Conservation (phyloP, 768 basidiomycete species). For the Xerocomellus amylosporus region DNA sequence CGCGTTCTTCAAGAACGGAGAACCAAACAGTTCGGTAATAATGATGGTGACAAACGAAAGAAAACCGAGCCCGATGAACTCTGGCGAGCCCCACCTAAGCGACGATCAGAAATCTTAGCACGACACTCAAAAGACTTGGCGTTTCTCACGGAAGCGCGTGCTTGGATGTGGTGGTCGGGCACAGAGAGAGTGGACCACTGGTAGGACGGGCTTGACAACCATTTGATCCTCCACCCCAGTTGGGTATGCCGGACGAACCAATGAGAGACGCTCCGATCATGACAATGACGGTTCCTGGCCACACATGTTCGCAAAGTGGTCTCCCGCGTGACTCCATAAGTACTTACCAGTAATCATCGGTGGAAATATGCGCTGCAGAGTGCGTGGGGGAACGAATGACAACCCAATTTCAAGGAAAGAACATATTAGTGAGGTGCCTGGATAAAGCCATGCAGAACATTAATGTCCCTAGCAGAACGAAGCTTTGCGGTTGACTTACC, state of each 20-base stretch:
- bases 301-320: background rate
- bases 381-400: conserved; percentile 67
- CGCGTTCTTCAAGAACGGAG: conserved; percentile 80
- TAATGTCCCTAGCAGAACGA: background rate
- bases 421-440: conserved; percentile 75
- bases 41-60: conserved; percentile 75
- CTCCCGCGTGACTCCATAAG: background rate
- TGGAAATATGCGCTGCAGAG: conserved; percentile 68
- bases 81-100: conserved; percentile 70
- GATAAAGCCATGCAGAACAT: background rate
- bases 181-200: conserved; percentile 65
- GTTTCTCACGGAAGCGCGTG: conserved; percentile 57
- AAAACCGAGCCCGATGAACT: conserved; percentile 87
- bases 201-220: conserved; percentile 60
- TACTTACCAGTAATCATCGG: conserved; percentile 69
- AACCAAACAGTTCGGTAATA: conserved; percentile 78
- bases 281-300: conserved; percentile 68
- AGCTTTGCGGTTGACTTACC: conserved; percentile 37
- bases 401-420: conserved; percentile 78
- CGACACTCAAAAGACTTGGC: background rate
- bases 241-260: conserved; percentile 67
- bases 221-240: conserved; percentile 86
- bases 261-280: conserved; percentile 79
- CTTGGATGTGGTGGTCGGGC: conserved; percentile 69
- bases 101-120: background rate